phyloP scores from a whole-genome alignment of 345 rosid genomes.

The Bretschneidera sinensis region DNA sequence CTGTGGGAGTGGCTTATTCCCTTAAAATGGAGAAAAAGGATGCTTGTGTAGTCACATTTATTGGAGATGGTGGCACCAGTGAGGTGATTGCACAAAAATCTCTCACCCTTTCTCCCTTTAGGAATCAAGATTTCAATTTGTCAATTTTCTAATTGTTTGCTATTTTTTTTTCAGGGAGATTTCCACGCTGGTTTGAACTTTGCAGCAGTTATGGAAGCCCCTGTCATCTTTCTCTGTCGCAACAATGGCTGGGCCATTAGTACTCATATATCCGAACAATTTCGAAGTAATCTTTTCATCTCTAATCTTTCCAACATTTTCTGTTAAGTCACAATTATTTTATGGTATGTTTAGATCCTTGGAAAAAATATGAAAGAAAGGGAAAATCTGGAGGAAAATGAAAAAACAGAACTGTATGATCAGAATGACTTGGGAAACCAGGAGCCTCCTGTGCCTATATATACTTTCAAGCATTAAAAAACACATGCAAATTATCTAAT shows the following conservation, averaged over 20 bases:
- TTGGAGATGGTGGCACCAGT: conserved; percentile 82
- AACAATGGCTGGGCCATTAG: conserved; percentile 96
- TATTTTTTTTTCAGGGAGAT: conserved; percentile 49
- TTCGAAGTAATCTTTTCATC: conserved; percentile 44
- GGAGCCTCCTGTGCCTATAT: too few species aligned
- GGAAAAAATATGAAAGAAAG: too few species aligned
- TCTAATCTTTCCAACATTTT: too few species aligned
- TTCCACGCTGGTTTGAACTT: conserved; percentile 85
- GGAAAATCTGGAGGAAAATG: too few species aligned
- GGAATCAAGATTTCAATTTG: not conserved
- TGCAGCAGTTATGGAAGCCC: conserved; percentile 81
- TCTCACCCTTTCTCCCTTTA: not conserved
- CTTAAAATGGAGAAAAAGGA: conserved; percentile 70
- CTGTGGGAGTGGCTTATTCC: conserved; percentile 69
- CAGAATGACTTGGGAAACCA: too few species aligned
- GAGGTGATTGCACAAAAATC: conserved; percentile 45
- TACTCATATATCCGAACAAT: conserved; percentile 65
- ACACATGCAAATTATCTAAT: not conserved
- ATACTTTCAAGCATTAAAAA: not conserved
- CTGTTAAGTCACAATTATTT: too few species aligned
- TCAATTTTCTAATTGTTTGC: not conserved
- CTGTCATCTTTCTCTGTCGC: conserved; percentile 66
- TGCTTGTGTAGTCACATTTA: conserved; percentile 56
- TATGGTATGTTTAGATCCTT: too few species aligned
- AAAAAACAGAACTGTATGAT: too few species aligned